These are phyloP conservation scores for Mycena haematopus DNA, from an alignment of 768 basidiomycete species.

Conservation along the genomic window DNA sequence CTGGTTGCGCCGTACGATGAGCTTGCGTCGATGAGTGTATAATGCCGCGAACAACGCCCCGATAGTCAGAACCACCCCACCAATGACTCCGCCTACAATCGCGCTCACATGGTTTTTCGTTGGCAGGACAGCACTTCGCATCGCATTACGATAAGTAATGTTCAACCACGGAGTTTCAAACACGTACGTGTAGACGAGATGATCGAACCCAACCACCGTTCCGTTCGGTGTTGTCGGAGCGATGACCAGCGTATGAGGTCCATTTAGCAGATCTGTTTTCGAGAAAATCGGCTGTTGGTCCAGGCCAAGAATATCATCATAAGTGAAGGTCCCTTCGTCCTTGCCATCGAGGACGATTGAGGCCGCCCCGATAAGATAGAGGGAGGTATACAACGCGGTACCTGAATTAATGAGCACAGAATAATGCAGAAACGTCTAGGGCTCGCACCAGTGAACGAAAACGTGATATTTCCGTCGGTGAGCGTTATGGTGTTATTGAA, in stretches of 20 bases:
- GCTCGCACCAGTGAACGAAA: not conserved
- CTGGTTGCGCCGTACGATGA: not conserved
- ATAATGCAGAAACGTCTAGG: not conserved
- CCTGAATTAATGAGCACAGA: not conserved
- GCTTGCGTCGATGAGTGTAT: not conserved
- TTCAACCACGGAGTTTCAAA: not conserved
- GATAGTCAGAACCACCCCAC: not conserved
- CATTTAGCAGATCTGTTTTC: not conserved
- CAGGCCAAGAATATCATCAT: not conserved
- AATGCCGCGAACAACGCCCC: not conserved
- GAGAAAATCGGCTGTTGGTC: not conserved
- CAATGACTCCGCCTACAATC: not conserved
- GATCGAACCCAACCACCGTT: not conserved
- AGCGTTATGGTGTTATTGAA: not conserved
- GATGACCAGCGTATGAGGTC: not conserved
- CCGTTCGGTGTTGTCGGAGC: not conserved
- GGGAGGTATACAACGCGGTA: not conserved
- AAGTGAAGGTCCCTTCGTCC: no score
- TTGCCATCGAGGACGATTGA: not conserved
- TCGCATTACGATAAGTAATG: not conserved
- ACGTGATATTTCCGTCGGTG: not conserved
- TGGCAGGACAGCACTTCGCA: not conserved
- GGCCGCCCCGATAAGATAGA: not conserved
- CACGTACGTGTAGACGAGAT: not conserved
- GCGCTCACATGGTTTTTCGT: not conserved